Conservation (phyloP, 2,329 filamentous ascomycete species). For the Mariannaea elegans region DNA sequence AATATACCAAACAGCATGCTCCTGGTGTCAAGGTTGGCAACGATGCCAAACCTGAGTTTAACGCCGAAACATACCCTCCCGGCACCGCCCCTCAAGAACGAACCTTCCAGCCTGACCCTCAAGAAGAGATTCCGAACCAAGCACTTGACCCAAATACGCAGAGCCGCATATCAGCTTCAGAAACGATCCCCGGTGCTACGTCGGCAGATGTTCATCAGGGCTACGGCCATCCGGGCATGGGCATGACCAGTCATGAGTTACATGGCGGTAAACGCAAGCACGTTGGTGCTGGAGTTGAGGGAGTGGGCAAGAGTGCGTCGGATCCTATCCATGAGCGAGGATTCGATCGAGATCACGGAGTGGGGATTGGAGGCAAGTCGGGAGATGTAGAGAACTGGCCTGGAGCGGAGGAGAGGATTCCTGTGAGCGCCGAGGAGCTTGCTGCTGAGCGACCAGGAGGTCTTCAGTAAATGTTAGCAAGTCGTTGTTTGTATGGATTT, state of each 20-base stretch:
- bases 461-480: no score
- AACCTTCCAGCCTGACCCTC: conserved; percentile 51
- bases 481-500: no score
- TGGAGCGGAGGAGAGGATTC: conserved; percentile 33
- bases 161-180: conserved; percentile 43
- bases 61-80: conserved; percentile 65
- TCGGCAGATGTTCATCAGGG: conserved; percentile 54
- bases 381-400: conserved; percentile 30
- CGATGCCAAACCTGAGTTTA: conserved; percentile 69
- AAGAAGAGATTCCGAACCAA: conserved; percentile 48
- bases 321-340: conserved; percentile 43
- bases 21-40: conserved; percentile 68
- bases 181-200: conserved; percentile 55
- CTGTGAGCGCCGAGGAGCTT: conserved; percentile 33
- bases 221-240: conserved; percentile 53
- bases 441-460: conserved; percentile 27
- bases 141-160: conserved; percentile 42
- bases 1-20: conserved; percentile 58
- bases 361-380: conserved; percentile 29
- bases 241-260: conserved; percentile 53
- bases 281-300: conserved; percentile 50
- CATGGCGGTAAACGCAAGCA: conserved; percentile 51
- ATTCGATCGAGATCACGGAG: conserved; percentile 42
- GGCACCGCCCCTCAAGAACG: conserved; percentile 67
- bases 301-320: conserved; percentile 45